A percentile compares a stretch with the other conserved stretches of the same genome.
These are phyloP conservation scores for Tuber umbilicatum DNA, from an alignment of 495 filamentous ascomycete genomes.

Conservation along the genomic window DNA sequence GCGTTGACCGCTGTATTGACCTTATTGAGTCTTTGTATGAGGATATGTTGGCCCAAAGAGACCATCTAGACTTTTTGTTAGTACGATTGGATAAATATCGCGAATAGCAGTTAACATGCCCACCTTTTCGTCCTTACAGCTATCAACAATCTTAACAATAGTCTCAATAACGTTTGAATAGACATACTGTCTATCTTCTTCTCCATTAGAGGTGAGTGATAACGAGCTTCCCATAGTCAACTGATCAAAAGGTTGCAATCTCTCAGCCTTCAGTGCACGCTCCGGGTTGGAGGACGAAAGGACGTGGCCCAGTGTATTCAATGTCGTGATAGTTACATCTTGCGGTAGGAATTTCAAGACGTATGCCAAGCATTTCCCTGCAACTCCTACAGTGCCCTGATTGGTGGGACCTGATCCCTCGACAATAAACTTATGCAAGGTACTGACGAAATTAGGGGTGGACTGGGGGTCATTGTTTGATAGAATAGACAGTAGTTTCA, in stretches of 20 bases:
- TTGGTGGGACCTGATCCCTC: conserved; percentile 64
- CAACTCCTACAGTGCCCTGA: conserved; percentile 59
- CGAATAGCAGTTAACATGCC: conserved; percentile 9
- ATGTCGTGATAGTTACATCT: conserved; percentile 85
- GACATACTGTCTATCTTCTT: conserved; percentile 64
- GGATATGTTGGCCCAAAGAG: conserved; percentile 89
- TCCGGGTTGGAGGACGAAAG: conserved; percentile 60
- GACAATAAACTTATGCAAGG: conserved; percentile 74
- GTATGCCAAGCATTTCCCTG: conserved; percentile 72
- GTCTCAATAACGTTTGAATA: conserved; percentile 80
- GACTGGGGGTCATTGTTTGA: conserved; percentile 67
- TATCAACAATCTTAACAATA: conserved; percentile 76
- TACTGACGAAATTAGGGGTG: conserved; percentile 60
- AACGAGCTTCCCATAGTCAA: conserved; percentile 63
- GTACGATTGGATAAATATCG: neutral
- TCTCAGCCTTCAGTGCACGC: conserved; percentile 40
- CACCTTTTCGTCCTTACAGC: conserved; percentile 69
- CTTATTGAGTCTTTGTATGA: conserved; percentile 84
- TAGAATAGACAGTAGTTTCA: conserved; percentile 75
- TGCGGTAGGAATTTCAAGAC: conserved; percentile 74
- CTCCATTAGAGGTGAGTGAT: conserved; percentile 61
- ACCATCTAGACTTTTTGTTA: conserved; percentile 53
- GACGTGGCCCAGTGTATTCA: conserved; percentile 91
- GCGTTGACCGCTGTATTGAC: conserved; percentile 69
- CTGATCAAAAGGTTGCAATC: conserved; percentile 39